Evolutionary conservation across 2,329 filamentous ascomycete genomes (phyloP), one percentile per base, ranked within the genome.

Genomic region (Sporothrix sp.): DNA sequence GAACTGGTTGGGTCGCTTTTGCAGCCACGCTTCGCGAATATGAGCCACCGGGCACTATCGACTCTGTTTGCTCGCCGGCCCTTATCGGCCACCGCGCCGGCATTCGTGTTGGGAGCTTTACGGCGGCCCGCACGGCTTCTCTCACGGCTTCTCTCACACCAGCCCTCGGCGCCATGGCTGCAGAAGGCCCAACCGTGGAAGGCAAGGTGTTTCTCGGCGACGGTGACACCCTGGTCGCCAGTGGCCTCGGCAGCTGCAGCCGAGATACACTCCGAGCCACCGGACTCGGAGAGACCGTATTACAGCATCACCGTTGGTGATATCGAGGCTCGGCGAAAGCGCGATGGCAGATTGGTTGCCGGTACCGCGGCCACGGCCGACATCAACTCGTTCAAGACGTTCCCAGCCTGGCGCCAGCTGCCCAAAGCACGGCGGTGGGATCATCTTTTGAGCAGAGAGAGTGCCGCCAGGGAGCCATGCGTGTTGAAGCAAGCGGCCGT

Each of bases 391-490:
- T 96, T 94, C 68, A 93, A 93, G 68, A 81, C 81, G 48, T 74
- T 79, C 50, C 20, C 58, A 6, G 68, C 53, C 57, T 37, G 43
- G 57, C 20, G 67, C n/a, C 10, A 75, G 18, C 90, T 91, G 63
- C 85, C 86, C 4, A 83, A 82, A 62, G 85, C 91, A 3, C 88
- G 84, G 65, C 72, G 81, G 65, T 96, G 87, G 84, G 86, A 95
- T 62, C 78, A 71, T 60, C 74, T 79, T 52, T 66, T 90, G 42
- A 85, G 72, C 25, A 58, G 68, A 8, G 86, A 91, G 63, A 79
- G 78, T 55, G 72, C 73, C 52, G 64, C 75, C 18, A 71, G 80
- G 47, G 66, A 79, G 65, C 82, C 75, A 30, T 87, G 78, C 56
- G 83, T 82, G n/a, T 72, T 97, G 54, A 97, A 97, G 68, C 75